Evolutionary conservation across 768 basidiomycete species (phyloP).

Genomic region (Amanita brunnescens): DNA sequence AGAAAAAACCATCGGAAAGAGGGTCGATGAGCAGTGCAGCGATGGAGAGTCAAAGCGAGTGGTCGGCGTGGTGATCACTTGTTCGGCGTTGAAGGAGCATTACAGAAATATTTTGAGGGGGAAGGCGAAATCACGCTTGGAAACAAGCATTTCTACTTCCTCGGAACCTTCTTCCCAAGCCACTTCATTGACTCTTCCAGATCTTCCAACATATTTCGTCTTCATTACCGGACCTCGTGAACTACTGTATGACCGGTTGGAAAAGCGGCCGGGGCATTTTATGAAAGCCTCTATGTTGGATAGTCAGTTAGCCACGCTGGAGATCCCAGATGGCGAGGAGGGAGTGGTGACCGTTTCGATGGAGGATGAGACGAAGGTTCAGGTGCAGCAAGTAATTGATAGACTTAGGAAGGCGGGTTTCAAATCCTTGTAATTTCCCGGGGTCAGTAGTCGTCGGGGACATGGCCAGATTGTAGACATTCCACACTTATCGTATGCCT

Average conservation of each 20-base stretch:
- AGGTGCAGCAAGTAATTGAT: constrained; percentile 39
- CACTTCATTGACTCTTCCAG: constrained; percentile 14
- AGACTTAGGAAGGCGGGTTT: constrained; percentile 22
- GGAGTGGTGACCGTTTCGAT: constrained; percentile 59
- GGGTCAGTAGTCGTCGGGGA: too few species aligned
- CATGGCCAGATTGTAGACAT: too few species aligned
- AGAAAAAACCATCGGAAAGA: constrained; percentile 21
- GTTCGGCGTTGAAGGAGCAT: constrained; percentile 72
- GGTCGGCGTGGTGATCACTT: constrained; percentile 70
- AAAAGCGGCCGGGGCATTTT: constrained; percentile 60
- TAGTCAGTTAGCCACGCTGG: constrained; percentile 64
- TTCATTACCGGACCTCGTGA: constrained; percentile 58
- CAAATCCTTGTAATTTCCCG: background rate
- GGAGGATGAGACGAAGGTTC: constrained; percentile 43
- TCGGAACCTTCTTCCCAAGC: constrained; percentile 5
- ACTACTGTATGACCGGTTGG: constrained; percentile 55
- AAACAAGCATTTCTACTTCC: background rate
- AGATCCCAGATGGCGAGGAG: constrained; percentile 58
- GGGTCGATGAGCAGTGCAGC: constrained; percentile 3
- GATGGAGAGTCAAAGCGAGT: constrained; percentile 6
- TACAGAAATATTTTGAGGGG: constrained; percentile 84
- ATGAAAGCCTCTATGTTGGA: constrained; percentile 81
- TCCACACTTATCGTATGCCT: too few species aligned
- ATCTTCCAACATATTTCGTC: constrained; percentile 67
- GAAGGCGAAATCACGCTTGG: constrained; percentile 7